Base-by-base conservation (phyloP, 2,329 filamentous ascomycete genomes). In the Colletotrichum phormii region DNA sequence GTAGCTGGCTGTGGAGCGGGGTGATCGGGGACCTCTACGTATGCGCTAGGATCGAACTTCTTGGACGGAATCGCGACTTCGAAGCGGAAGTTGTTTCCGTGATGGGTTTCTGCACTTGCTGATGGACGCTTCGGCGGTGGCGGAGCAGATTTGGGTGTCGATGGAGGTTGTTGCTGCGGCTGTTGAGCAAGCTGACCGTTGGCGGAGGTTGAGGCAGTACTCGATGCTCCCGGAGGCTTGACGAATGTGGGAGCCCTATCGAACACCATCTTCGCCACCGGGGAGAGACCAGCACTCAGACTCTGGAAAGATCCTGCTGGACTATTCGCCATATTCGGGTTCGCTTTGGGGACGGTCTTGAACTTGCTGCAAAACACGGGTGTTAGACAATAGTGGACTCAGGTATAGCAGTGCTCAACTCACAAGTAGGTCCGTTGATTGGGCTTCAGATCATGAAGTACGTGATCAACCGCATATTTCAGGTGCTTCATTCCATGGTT, bases 341-440 rank as follows among this genome's bases (percentile, higher is more conserved):
- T 54, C 59, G 78, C 75, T 37, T 81, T 84, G 1, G 86, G 84
- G n/a, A 82, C 80, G 5, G 84, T 83, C 77, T 89, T 90, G 81
- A 92, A 92, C 76, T 90, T 87, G 81, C 90, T 92, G 74, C 58
- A 65, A 11, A 35, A 22, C 46, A 51, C 33, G 61, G 22, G 37
- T 70, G 79, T 84, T 72, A 83, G 79, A 75, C 61, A 67, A n/a
- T n/a, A 18, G n/a, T 3, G 26, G 15, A 29, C 11, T 11, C 24
- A 33, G 13, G 46, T 5, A 12, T 7, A 4, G 37, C 4, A n/a
- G 37, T 4, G 12, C 15, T 46, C 49, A 64, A 78, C 86, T 80
- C 83, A 94, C 92, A 90, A 94, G 77, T 92, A 85, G 11, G 93
- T 92, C 75, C 93, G 85, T 73, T 92, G 91, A n/a, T 92, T 89